phyloP scores from a whole-genome alignment of 768 basidiomycete species.

The Russula emetica region DNA sequence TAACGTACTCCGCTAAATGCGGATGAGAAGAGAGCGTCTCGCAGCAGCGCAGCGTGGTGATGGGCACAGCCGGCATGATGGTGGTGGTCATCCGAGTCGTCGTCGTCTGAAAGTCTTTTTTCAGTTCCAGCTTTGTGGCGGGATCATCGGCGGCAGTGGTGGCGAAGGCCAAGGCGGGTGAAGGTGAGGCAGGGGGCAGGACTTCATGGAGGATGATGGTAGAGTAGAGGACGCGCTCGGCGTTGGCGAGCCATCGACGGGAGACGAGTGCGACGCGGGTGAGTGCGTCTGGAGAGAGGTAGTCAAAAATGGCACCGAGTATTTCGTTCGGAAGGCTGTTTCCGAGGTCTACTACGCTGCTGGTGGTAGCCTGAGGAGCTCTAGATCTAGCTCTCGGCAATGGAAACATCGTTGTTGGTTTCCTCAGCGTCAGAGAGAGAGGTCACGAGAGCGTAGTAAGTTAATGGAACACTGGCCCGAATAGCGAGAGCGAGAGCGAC shows the following conservation, averaged over 20 bases:
- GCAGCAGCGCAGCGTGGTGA: constrained; percentile 49
- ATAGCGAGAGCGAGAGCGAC: neutral
- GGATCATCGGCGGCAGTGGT: constrained; percentile 23
- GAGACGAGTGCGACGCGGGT: constrained; percentile 44
- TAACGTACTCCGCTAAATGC: constrained; percentile 45
- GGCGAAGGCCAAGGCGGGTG: too few relatives aligned
- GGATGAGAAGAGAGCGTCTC: constrained; percentile 45
- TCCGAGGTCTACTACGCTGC: neutral
- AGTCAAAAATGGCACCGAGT: constrained; percentile 45
- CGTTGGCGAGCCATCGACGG: constrained; percentile 42
- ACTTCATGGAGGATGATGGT: constrained; percentile 47
- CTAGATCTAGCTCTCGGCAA: neutral
- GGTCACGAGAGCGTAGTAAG: neutral
- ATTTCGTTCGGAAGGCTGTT: constrained; percentile 51
- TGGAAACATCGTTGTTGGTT: neutral
- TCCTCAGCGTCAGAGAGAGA: neutral
- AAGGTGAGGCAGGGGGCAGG: constrained; percentile 38
- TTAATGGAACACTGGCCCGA: neutral
- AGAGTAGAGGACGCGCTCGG: constrained; percentile 57
- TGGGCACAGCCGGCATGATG: constrained; percentile 25
- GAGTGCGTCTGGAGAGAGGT: constrained; percentile 36
- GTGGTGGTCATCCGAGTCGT: neutral
- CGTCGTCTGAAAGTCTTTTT: neutral
- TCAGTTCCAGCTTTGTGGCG: too few relatives aligned
- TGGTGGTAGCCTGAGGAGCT: too few relatives aligned